Evolutionary conservation across 768 basidiomycete genomes (phyloP), one percentile per base, ranked within the genome.

Genomic region (Rickenella mellea): DNA sequence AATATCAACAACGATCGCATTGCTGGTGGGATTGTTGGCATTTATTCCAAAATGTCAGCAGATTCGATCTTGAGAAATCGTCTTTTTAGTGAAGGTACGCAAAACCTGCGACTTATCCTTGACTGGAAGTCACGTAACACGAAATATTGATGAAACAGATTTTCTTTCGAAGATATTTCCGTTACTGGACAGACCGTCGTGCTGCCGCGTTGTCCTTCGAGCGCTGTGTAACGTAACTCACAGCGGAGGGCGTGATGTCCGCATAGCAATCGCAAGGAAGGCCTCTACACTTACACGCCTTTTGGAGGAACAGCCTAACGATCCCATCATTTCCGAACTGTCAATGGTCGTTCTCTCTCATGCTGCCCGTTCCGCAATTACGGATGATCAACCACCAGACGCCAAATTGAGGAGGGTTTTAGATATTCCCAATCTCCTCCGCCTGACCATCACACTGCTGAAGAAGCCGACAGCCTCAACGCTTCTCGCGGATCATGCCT

Each of bases 11-110:
- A 74, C 53, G 66, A 71, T 27, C 68, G 66, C 43, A 59, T 81
- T 14, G 57, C 61, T 37, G 78, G 76, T 1, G 78, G 71, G 0
- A 71, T 82, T 32, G 64, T 78, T 6, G 74, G 71, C 7, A 74
- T 83, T 37, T 80, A 72, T 48, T 69, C 78, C 12, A 76, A 75
- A 51, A 76, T 82, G 74, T 79, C 67, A 24, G 67, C 64, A 0
- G 80, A 81, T 53, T 65, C 74, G 2, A 62, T 81, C 28, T 55
- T 81, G 42, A 64, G 81, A 14, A 70, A 80, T 55, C 73, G 74
- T 45, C 60, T 83, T 12, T 70, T 78, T 48, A 62, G 69, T 26
- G 68, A 68, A 65, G 80, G 80, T 79, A 41, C n/a, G n/a, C 4
- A 11, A 21, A 11, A 12, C 17, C 1, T 22, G 37, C 3, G 39